A percentile compares a stretch with the other conserved stretches of the same genome.
These are phyloP conservation scores for Elsinoe fawcettii DNA, from an alignment of 2,329 filamentous ascomycete species.

Conservation along the genomic window DNA sequence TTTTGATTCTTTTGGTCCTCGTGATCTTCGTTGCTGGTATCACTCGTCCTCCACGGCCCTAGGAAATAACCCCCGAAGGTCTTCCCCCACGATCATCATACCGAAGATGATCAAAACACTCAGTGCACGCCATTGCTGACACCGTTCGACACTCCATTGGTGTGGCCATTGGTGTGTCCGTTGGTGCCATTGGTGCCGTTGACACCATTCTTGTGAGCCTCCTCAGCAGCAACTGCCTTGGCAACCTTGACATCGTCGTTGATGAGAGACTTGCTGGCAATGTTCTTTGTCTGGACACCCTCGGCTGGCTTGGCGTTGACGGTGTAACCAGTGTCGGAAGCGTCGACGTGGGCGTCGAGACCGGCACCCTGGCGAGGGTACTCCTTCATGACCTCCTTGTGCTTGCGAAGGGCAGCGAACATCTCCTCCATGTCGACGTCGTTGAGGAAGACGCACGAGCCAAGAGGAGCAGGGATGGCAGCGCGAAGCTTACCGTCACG, in stretches of 20 bases:
- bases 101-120: not conserved
- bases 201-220: conserved; percentile 15
- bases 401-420: conserved; percentile 50
- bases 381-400: conserved; percentile 56
- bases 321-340: conserved; percentile 58
- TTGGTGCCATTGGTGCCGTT: conserved; percentile 22
- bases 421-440: conserved; percentile 57
- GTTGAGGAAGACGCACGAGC: conserved; percentile 60
- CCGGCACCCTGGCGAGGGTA: conserved; percentile 59
- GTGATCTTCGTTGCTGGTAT: not conserved
- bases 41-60: not conserved
- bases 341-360: conserved; percentile 61
- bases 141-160: conserved; percentile 18
- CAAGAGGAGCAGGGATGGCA: conserved; percentile 61
- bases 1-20: conserved; percentile 1
- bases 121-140: conserved; percentile 17
- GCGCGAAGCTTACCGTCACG: conserved; percentile 60
- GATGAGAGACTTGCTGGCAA: conserved; percentile 27
- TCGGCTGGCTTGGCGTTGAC: conserved; percentile 38
- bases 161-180: conserved; percentile 25
- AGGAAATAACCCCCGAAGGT: not conserved
- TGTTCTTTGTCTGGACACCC: conserved; percentile 23
- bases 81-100: not conserved
- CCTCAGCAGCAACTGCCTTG: not conserved
- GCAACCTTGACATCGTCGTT: conserved; percentile 28